These are phyloP conservation scores for Prillingera fragicola DNA, from an alignment of 1,284 basidiomycete species.

Conservation along the genomic window DNA sequence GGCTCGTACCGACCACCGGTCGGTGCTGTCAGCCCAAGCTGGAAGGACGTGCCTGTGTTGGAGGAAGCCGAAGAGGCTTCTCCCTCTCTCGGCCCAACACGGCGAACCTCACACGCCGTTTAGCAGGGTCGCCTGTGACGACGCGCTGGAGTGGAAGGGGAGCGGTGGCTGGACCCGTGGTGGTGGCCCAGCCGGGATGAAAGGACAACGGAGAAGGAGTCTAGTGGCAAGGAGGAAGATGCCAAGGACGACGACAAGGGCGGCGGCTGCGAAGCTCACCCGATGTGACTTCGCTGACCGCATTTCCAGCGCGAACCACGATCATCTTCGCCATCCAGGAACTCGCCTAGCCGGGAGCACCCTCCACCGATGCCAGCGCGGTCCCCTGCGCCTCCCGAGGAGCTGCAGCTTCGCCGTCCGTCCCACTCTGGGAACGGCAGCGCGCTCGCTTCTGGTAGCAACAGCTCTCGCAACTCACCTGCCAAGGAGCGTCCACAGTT, in stretches of 20 bases:
- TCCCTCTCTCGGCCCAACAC: too few species aligned
- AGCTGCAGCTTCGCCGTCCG: too few species aligned
- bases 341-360: slow-evolving; percentile 6
- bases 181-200: slow-evolving; percentile 2
- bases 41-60: slow-evolving; percentile 6
- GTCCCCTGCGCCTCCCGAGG: too few species aligned
- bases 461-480: background rate
- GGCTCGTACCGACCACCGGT: slow-evolving; percentile 2
- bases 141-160: too few species aligned
- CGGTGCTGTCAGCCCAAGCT: background rate
- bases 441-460: background rate
- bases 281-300: slow-evolving; percentile 14
- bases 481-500: background rate
- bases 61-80: slow-evolving; percentile 11
- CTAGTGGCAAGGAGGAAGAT: slow-evolving; percentile 2
- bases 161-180: background rate
- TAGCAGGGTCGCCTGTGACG: too few species aligned
- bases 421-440: background rate
- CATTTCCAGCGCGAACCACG: slow-evolving; percentile 5
- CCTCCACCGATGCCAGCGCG: slow-evolving; percentile 14
- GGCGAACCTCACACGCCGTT: too few species aligned
- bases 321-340: slow-evolving; percentile 12
- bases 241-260: background rate
- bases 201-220: slow-evolving; percentile 6
- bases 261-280: slow-evolving; percentile 4